phyloP scores from a whole-genome alignment of 352 stramenopile species.

The Phytophthora macrochlamydospora region DNA sequence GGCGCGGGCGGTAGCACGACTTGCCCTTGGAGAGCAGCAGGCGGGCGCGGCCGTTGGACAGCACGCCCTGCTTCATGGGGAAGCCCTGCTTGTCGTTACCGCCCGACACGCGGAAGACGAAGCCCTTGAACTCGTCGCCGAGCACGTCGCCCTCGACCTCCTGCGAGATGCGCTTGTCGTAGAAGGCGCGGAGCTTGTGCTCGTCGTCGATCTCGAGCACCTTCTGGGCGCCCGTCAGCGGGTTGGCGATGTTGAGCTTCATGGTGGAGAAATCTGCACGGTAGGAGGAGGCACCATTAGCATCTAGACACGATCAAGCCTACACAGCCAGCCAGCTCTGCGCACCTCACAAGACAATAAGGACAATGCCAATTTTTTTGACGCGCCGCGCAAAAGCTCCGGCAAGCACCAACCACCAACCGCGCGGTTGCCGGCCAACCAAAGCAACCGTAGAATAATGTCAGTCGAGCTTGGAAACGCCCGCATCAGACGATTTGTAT shows the following conservation, averaged over 20 bases:
- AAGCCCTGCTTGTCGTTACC: conserved; percentile 99
- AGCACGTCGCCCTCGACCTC: conserved; percentile 98
- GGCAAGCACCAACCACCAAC: conserved; percentile 19
- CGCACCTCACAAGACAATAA: conserved; percentile 81
- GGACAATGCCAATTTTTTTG: conserved; percentile 52
- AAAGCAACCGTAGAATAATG: conserved; percentile 14
- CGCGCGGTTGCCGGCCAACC: conserved; percentile 29
- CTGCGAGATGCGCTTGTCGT: conserved; percentile 99
- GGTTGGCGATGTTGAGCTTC: conserved; percentile 99
- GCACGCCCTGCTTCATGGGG: conserved; percentile 99
- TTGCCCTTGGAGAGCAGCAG: conserved; percentile 98
- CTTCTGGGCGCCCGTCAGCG: conserved; percentile 97
- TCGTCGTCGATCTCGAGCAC: conserved; percentile 99
- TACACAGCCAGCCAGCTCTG: neutral
- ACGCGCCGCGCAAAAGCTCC: conserved; percentile 4
- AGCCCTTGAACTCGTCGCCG: conserved; percentile 99
- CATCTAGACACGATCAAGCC: neutral
- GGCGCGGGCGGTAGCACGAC: conserved; percentile 95
- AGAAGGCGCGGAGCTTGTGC: conserved; percentile 98
- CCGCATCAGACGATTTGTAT: conserved; percentile 14
- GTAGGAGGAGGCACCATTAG: neutral
- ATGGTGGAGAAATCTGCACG: conserved; percentile 65
- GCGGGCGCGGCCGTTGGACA: conserved; percentile 98
- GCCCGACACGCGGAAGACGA: conserved; percentile 98
- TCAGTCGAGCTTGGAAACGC: neutral